Conservation (phyloP, 2,329 filamentous ascomycete genomes). For the Ilyonectria mors-panacis region DNA sequence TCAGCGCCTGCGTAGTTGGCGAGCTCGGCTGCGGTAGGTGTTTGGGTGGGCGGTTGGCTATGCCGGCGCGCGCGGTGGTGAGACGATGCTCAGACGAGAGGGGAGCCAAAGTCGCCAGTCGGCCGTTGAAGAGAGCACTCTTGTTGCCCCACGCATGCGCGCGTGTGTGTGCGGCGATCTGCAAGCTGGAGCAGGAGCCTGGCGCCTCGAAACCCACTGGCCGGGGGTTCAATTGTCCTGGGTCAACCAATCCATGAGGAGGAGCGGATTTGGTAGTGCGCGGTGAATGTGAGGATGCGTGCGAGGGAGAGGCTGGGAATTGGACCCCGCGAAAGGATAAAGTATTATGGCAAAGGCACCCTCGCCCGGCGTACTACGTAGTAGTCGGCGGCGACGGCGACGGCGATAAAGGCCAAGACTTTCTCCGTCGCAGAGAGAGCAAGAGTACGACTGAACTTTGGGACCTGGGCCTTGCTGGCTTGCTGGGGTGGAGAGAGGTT, state of each 20-base stretch:
- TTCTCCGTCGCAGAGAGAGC: constrained; percentile 15
- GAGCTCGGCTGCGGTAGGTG: constrained; percentile 35
- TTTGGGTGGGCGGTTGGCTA: constrained; percentile 35
- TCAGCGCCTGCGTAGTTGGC: constrained; percentile 23
- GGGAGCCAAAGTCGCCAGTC: constrained; percentile 33
- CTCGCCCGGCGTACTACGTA: background rate
- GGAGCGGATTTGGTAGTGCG: background rate
- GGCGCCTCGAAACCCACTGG: constrained; percentile 26
- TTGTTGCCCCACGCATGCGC: constrained; percentile 24
- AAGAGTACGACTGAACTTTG: background rate
- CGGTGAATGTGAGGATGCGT: constrained; percentile 3
- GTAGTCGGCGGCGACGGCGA: background rate
- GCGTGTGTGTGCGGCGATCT: constrained; percentile 15
- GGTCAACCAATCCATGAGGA: constrained; percentile 16
- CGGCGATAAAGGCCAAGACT: constrained; percentile 20
- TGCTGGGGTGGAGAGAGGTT: constrained; percentile 23
- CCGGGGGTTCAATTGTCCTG: constrained; percentile 19
- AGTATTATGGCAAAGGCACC: constrained; percentile 9
- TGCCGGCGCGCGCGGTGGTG: constrained; percentile 39
- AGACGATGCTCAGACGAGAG: constrained; percentile 48
- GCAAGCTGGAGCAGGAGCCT: constrained; percentile 17
- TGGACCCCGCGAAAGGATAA: constrained; percentile 19
- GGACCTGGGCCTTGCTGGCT: constrained; percentile 1
- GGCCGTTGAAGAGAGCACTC: constrained; percentile 29
- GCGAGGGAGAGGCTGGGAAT: constrained; percentile 23